Evolutionary conservation across 148 eudicot genomes (phyloP).

Genomic region (Vaccinium vitisidaea): DNA sequence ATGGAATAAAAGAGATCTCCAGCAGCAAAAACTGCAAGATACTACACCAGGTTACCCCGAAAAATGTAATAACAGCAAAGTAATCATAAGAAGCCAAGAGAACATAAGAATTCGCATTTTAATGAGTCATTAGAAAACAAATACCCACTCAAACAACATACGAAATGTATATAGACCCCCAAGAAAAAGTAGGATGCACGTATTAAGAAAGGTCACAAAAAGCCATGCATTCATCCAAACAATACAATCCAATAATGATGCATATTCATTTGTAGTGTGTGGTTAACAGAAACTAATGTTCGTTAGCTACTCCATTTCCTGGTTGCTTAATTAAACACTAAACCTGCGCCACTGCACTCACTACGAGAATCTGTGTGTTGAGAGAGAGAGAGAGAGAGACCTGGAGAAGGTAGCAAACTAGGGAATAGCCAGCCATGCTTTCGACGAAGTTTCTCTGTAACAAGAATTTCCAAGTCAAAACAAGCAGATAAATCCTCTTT

Average conservation of each 20-base stretch:
- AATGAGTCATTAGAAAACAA: not conserved
- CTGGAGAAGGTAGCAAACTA: constrained; percentile 98
- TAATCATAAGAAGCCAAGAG: not conserved
- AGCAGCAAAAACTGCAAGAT: not conserved
- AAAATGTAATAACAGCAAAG: not conserved
- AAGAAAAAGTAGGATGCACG: not conserved
- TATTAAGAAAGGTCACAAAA: not conserved
- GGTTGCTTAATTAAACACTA: not conserved
- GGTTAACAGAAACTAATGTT: not conserved
- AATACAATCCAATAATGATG: not conserved
- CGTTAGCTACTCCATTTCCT: not conserved
- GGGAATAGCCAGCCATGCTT: constrained; percentile 99
- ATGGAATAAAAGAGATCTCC: not conserved
- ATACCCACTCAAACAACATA: not conserved
- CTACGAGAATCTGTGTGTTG: not conserved
- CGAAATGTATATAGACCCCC: not conserved
- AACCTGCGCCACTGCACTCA: not conserved
- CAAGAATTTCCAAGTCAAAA: constrained; percentile 22
- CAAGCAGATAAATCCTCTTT: not conserved
- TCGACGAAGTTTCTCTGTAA: constrained; percentile 98
- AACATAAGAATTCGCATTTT: not conserved
- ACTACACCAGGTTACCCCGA: not conserved
- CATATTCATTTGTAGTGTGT: not conserved
- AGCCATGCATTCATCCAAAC: not conserved
- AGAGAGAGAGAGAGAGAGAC: constrained; percentile 34